These are phyloP conservation scores for Xylariaceae sp. DNA, from an alignment of 2,329 filamentous ascomycete genomes.

Conservation along the genomic window DNA sequence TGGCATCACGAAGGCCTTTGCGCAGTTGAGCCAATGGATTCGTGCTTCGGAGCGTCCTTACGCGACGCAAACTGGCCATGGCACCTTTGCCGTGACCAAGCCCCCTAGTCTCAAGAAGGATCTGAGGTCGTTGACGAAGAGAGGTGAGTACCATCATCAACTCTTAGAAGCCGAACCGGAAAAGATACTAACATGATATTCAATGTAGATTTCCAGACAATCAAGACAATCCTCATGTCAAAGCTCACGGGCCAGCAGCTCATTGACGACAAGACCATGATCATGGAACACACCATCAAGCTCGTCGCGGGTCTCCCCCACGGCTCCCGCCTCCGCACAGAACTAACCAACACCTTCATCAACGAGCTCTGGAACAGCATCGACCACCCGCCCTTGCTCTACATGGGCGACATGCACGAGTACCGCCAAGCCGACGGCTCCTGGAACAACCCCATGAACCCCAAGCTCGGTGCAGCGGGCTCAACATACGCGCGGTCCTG, in stretches of 20 bases:
- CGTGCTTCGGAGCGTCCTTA: slow-evolving; percentile 55
- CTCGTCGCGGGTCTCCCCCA: slow-evolving; percentile 61
- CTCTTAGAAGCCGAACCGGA: too few species aligned
- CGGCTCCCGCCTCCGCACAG: slow-evolving; percentile 54
- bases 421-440: slow-evolving; percentile 68
- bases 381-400: slow-evolving; percentile 66
- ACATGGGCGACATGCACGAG: slow-evolving; percentile 55
- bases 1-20: slow-evolving; percentile 34
- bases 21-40: slow-evolving; percentile 34
- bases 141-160: slow-evolving; percentile 41
- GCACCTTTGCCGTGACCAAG: slow-evolving; percentile 49
- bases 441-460: slow-evolving; percentile 63
- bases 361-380: slow-evolving; percentile 65
- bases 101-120: slow-evolving; percentile 52
- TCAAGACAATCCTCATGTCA: slow-evolving; percentile 54
- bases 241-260: slow-evolving; percentile 59
- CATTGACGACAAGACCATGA: slow-evolving; percentile 69
- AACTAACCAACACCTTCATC: slow-evolving; percentile 64
- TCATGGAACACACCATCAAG: slow-evolving; percentile 70
- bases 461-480: slow-evolving; percentile 61
- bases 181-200: slow-evolving; percentile 14
- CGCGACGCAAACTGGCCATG: slow-evolving; percentile 58
- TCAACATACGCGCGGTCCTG: slow-evolving; percentile 63
- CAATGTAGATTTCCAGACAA: slow-evolving; percentile 53
- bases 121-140: slow-evolving; percentile 48